phyloP scores from a whole-genome alignment of 257 asterid species.

The Fraxinus pennsylvanica region DNA sequence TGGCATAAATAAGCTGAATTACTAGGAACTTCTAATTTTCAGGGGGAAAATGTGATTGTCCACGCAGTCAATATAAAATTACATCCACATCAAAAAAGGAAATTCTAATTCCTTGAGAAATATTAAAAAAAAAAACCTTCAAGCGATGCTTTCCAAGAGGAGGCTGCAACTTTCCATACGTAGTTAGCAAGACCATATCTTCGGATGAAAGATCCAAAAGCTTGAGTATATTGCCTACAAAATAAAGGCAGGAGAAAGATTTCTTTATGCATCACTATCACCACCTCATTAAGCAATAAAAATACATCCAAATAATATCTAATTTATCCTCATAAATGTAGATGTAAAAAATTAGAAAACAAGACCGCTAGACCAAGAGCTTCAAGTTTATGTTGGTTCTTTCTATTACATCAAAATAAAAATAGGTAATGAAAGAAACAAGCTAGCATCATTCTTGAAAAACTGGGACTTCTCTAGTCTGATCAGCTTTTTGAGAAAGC shows the following conservation, averaged over 20 bases:
- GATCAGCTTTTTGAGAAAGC: not conserved
- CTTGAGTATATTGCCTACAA: constrained; percentile 74
- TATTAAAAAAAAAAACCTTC: constrained; percentile 51
- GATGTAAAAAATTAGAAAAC: constrained; percentile 3
- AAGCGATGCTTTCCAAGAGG: constrained; percentile 91
- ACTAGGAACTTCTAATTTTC: not conserved
- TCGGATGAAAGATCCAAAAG: constrained; percentile 74
- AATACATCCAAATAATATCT: not conserved
- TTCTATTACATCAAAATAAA: not conserved
- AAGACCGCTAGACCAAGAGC: constrained; percentile 11
- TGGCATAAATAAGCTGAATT: too few relatives aligned
- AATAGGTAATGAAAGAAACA: not conserved
- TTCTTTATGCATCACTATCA: not conserved
- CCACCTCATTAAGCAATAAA: not conserved
- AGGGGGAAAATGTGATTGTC: not conserved
- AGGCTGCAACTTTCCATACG: constrained; percentile 85
- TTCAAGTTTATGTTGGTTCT: not conserved
- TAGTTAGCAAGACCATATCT: constrained; percentile 57
- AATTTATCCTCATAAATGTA: constrained; percentile 5
- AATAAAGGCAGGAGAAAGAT: constrained; percentile 13
- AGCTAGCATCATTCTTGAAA: not conserved
- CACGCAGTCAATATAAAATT: constrained; percentile 10
- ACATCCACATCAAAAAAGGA: not conserved
- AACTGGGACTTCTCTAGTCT: not conserved
- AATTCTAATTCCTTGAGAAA: not conserved